Evolutionary conservation across 345 rosid species (phyloP).

Genomic region (Dipteronia sinensis): DNA sequence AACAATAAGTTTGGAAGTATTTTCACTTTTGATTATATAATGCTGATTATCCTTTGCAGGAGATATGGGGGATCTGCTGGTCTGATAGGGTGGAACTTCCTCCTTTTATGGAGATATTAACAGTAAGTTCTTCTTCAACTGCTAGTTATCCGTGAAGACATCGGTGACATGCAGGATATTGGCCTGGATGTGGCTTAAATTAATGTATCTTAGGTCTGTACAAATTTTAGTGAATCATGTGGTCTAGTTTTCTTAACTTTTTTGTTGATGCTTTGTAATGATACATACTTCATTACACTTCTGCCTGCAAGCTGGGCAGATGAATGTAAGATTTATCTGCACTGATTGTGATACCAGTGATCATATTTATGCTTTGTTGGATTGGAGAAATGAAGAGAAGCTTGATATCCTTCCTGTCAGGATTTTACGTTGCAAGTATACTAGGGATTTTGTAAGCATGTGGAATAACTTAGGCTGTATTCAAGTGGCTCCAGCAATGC

Average conservation of each 20-base stretch:
- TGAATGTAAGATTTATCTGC: neutral
- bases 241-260: neutral
- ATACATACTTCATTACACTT: neutral
- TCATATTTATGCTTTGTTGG: neutral
- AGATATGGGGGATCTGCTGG: constrained; percentile 26
- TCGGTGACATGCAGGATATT: neutral
- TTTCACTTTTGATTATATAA: neutral
- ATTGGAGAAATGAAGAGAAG: neutral
- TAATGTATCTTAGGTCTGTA: neutral
- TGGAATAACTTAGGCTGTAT: neutral
- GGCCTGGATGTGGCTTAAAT: constrained; percentile 7
- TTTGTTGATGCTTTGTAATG: neutral
- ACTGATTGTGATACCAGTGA: neutral
- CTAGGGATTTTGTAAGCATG: neutral
- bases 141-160: neutral
- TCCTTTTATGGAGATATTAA: neutral
- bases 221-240: neutral
- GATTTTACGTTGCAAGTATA: neutral
- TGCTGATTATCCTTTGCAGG: constrained; percentile 24
- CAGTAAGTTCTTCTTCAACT: neutral
- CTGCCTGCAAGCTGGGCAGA: neutral
- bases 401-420: neutral
- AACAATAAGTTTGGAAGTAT: neutral
- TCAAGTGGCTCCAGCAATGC: too few species aligned
- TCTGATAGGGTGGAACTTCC: neutral